phyloP scores from a whole-genome alignment of 1,284 basidiomycete species.

The Rhodotorula sp. region DNA sequence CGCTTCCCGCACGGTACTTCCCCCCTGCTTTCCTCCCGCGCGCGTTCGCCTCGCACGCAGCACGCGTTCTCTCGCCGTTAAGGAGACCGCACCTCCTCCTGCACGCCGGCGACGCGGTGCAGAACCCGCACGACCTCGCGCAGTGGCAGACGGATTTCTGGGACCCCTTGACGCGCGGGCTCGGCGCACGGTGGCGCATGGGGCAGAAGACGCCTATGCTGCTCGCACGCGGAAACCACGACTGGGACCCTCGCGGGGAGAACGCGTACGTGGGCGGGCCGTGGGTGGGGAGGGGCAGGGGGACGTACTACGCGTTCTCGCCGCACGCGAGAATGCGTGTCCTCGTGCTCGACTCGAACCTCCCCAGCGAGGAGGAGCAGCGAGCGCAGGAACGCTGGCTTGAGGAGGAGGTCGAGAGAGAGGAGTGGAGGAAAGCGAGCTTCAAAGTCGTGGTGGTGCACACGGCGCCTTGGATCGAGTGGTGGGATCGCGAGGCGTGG shows the following conservation, averaged over 20 bases:
- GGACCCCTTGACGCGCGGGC: constrained; percentile 40
- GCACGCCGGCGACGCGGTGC: constrained; percentile 44
- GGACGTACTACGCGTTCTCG: constrained; percentile 41
- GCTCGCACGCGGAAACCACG: constrained; percentile 43
- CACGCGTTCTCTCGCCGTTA: background rate
- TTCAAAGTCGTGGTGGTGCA: constrained; percentile 43
- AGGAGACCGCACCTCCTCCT: constrained; percentile 37
- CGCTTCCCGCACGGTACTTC: constrained; percentile 16
- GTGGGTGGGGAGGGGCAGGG: background rate
- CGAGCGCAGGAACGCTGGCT: constrained; percentile 45
- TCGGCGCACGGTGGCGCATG: background rate
- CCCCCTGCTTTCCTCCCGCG: background rate
- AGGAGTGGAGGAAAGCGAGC: constrained; percentile 42
- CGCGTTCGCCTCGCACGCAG: background rate
- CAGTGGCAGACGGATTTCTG: constrained; percentile 47
- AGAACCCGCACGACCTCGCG: constrained; percentile 40
- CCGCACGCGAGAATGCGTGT: constrained; percentile 42
- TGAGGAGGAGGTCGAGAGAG: constrained; percentile 36
- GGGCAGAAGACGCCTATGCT: constrained; percentile 38
- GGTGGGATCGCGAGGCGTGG: constrained; percentile 44
- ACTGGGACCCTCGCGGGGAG: constrained; percentile 42
- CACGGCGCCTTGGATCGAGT: constrained; percentile 45
- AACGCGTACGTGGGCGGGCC: constrained; percentile 43
- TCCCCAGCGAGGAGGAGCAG: constrained; percentile 34
- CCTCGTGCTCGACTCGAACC: constrained; percentile 44